Evolutionary conservation across 345 rosid genomes (phyloP), one percentile per base, ranked within the genome.

Genomic region (Melastoma malabathricum): DNA sequence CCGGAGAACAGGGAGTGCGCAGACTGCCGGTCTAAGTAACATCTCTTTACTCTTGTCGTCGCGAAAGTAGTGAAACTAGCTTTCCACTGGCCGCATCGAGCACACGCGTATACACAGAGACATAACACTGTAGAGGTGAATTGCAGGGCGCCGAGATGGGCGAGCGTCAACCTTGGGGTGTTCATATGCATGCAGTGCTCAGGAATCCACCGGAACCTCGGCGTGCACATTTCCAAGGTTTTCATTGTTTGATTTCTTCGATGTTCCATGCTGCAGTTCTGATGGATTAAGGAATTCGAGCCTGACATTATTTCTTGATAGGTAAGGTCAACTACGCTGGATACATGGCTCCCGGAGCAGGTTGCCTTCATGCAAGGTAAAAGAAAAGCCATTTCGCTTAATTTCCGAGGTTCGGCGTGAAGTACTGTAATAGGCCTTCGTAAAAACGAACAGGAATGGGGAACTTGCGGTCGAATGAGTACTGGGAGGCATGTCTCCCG

Each of bases 311-410:
- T 12, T 51, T 59, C 18, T 9, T 15, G 27, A 8, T 62, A 77
- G 86, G 86, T 80, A 27, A 71, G 83, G 54, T 77, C 86, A 23
- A 71, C 74, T 34, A 74, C 86, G 18, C 51, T 80, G 58, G 86
- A 80, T 61, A 77, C 77, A 54, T 77, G 79, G 83, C 73, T 77
- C 18, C 79, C 79, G 12, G 83, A 74, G 50, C 83, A 77, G 61
- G 72, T 77, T 52, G 54, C 75, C 29, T 71, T 68, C 43, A 64
- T 74, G 58, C 70, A 68, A 50, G 59, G 83, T 77, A 60, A 66
- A 72, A 69, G 52, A 23, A 43, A 34, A 45, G 49, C 4, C 50
- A n/a, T 2, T 44, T 34, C 5, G 27, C 43, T 47, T 44, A 23
- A 43, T 15, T 51, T 27, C 45, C 8, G 8, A 18, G n/a, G 14